Percentiles rank a stretch among this genome's conserved stretches.
phyloP scores from a whole-genome alignment of 257 asterid species.

The Solanum ossicruentum region DNA sequence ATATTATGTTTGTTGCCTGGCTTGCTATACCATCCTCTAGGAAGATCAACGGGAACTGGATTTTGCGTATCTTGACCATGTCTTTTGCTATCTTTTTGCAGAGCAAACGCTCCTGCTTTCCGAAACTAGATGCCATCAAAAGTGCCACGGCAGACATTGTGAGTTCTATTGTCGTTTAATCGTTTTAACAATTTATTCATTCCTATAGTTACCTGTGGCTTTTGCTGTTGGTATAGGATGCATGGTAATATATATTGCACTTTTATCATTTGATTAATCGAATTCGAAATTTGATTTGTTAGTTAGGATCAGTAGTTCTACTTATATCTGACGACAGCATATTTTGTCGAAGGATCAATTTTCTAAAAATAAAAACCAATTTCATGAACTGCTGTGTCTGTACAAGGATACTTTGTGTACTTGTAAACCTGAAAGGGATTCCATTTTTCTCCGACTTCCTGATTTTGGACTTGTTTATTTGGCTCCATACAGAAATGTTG shows the following conservation, averaged over 20 bases:
- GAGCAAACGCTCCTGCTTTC: slow-evolving; percentile 87
- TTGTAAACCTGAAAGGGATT: background rate
- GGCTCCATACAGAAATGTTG: no score
- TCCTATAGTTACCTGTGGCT: background rate
- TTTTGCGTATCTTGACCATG: background rate
- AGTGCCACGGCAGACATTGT: slow-evolving; percentile 92
- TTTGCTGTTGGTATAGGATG: background rate
- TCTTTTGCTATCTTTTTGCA: slow-evolving; percentile 22
- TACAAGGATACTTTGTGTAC: background rate
- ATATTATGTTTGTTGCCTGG: background rate
- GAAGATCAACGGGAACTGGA: background rate
- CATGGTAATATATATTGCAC: background rate
- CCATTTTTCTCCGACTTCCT: no score
- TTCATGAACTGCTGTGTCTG: no score
- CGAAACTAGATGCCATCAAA: slow-evolving; percentile 77
- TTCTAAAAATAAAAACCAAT: no score
- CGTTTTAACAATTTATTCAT: background rate
- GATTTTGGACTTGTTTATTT: no score
- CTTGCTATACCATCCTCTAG: background rate
- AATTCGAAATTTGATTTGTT: background rate
- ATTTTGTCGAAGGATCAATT: background rate
- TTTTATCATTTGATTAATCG: background rate
- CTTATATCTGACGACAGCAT: background rate
- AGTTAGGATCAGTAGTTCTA: background rate
- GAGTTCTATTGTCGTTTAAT: slow-evolving; percentile 15